Evolutionary conservation across 768 basidiomycete genomes (phyloP).

Genomic region (Amanita muscaria): DNA sequence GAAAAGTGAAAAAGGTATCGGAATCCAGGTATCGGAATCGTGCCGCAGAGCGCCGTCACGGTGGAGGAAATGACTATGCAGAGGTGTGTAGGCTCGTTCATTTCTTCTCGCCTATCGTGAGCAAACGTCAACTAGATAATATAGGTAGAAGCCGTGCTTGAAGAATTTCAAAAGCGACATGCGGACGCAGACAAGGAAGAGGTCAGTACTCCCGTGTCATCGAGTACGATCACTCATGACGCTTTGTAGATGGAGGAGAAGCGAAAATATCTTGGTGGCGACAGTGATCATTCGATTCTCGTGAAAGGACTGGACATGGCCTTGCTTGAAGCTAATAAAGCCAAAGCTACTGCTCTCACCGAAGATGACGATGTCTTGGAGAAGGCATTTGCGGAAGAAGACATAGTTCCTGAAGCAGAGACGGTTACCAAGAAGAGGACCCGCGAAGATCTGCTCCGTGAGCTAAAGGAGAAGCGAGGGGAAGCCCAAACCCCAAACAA

Average conservation of each 20-base stretch:
- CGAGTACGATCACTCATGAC: conserved; percentile 2
- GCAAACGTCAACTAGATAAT: neutral
- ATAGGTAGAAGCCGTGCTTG: conserved; percentile 72
- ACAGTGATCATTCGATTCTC: conserved; percentile 76
- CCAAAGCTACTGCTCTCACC: conserved; percentile 38
- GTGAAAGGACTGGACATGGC: conserved; percentile 89
- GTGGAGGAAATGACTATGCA: conserved; percentile 65
- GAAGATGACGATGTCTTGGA: conserved; percentile 82
- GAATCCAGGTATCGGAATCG: conserved; percentile 62
- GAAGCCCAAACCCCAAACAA: conserved; percentile 20
- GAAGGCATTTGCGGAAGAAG: conserved; percentile 50
- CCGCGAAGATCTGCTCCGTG: conserved; percentile 65
- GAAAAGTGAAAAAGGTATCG: conserved; percentile 58
- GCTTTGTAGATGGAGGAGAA: conserved; percentile 55
- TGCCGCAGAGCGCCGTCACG: conserved; percentile 62
- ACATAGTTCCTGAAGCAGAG: conserved; percentile 13
- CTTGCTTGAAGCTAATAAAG: conserved; percentile 77
- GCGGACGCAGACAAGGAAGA: conserved; percentile 50
- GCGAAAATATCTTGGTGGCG: conserved; percentile 74
- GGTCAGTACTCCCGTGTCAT: conserved; percentile 26
- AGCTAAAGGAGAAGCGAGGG: conserved; percentile 60
- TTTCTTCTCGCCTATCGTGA: neutral
- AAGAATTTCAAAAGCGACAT: conserved; percentile 68
- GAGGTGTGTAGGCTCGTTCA: conserved; percentile 32
- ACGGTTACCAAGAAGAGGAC: conserved; percentile 53